Base-by-base conservation (phyloP, 139 green algal species). In the Chlorokybus atmophyticus region DNA sequence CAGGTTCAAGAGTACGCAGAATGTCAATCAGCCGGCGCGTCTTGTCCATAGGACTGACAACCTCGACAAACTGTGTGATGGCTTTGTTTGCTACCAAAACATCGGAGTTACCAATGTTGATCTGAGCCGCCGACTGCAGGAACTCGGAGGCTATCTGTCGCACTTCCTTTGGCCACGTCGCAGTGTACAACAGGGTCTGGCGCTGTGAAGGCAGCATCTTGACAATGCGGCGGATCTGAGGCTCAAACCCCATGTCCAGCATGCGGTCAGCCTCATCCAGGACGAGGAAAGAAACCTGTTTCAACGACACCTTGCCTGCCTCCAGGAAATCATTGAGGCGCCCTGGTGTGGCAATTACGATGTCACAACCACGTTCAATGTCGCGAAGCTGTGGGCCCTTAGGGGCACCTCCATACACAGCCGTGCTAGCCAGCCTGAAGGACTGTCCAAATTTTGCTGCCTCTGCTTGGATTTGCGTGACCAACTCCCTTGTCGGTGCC, bases 221-320 rank as follows among this genome's bases (percentile, higher is more conserved):
- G 32, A 53, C 44, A 17, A 52, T 52, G n/a, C 27, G 44, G 14
- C 10, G 75, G 55, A 94, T 94, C 75, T 94, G 86, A 17, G 84
- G 84, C 72, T 94, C 86, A 55, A 94, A 94, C 3, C 86, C 86
- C 86, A 94, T 94, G 57, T 94, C 86, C 32, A 94, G 75, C 86
- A 94, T 94, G 40, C 86, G 74, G 57, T 94, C 86, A n/a, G 86
- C 86, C 73, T 94, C 86, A 64, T 94, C 86, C 59, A 94, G 58
- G 47, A 94, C 86, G 24, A 94, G 68, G 59, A 88, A 93, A 19
- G 74, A 47, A 24, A 88, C 74, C 24, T 83, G 75, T 40, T 56
- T 55, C 50, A 93, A 59, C 64, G 73, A 82, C 32, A 83, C 86
- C 65, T 83, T 75, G 21, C 75, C 52, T 1, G 26, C 55, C 64